Conservation (phyloP, 2,329 filamentous ascomycete species). For the Fusarium avenaceum region DNA sequence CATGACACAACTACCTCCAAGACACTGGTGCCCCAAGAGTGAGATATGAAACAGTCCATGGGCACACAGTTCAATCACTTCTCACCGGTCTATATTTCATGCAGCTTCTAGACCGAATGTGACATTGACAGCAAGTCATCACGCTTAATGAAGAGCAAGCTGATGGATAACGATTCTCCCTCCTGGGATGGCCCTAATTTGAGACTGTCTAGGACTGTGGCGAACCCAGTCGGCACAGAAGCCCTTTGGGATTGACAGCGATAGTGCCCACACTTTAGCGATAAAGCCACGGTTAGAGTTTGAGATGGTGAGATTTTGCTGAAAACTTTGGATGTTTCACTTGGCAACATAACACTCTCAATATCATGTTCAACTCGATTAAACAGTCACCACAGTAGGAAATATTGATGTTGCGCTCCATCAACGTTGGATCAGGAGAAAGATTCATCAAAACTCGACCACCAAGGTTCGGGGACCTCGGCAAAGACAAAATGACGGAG, state of each 20-base stretch:
- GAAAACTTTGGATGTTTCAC: slow-evolving; percentile 35
- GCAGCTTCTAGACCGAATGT: background rate
- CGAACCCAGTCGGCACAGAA: slow-evolving; percentile 10
- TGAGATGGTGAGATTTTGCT: slow-evolving; percentile 25
- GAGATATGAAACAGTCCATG: slow-evolving; percentile 17
- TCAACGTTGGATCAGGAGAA: slow-evolving; percentile 31
- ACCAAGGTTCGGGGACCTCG: slow-evolving; percentile 46
- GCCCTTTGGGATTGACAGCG: slow-evolving; percentile 16
- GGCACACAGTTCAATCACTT: background rate
- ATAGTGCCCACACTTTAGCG: slow-evolving; percentile 30
- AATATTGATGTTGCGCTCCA: slow-evolving; percentile 16
- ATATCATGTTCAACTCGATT: slow-evolving; percentile 6
- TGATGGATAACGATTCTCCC: background rate
- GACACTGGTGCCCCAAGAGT: slow-evolving; percentile 21
- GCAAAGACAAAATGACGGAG: slow-evolving; percentile 35
- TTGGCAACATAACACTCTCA: slow-evolving; percentile 9
- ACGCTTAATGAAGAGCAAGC: background rate
- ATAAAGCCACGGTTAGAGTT: slow-evolving; percentile 39
- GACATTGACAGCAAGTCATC: background rate
- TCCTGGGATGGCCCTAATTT: slow-evolving; percentile 3
- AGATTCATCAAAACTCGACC: slow-evolving; percentile 35
- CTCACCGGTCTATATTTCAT: background rate
- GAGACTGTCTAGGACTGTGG: slow-evolving; percentile 1
- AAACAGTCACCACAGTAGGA: background rate
- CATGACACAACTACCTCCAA: slow-evolving; percentile 25